phyloP scores from a whole-genome alignment of 2,329 filamentous ascomycete species.

The Aphanoascus verrucosus region DNA sequence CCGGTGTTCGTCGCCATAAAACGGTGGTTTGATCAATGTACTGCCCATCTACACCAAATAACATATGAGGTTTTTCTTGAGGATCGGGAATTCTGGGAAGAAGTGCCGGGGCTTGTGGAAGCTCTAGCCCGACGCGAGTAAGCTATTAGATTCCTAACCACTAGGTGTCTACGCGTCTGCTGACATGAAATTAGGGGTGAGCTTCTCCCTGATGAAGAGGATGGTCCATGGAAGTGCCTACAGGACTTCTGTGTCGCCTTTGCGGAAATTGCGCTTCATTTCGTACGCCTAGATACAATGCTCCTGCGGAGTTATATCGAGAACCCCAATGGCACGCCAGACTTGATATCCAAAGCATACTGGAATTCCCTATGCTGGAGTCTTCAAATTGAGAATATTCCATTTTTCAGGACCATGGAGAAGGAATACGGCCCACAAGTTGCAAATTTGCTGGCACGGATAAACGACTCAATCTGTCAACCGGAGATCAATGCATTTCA shows the following conservation, averaged over 20 bases:
- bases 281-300: conserved; percentile 32
- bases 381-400: conserved; percentile 26
- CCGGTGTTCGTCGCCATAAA: conserved; percentile 29
- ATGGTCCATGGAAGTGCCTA: conserved; percentile 25
- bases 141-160: conserved; percentile 9
- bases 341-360: conserved; percentile 28
- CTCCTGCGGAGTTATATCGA: conserved; percentile 24
- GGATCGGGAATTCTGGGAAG: conserved; percentile 38
- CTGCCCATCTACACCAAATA: conserved; percentile 26
- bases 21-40: conserved; percentile 35
- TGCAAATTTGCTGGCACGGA: conserved; percentile 21
- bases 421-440: conserved; percentile 23
- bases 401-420: conserved; percentile 30
- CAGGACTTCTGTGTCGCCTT: conserved; percentile 35
- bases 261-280: conserved; percentile 31
- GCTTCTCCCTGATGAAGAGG: conserved; percentile 25
- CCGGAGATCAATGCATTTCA: conserved; percentile 22
- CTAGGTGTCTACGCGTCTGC: neutral
- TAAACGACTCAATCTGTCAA: conserved; percentile 23
- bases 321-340: conserved; percentile 22
- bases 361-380: conserved; percentile 28
- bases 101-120: conserved; percentile 33
- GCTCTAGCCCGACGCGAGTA: conserved; percentile 33
- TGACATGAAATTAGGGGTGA: conserved; percentile 20
- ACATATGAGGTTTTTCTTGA: conserved; percentile 28